Percentiles rank a stretch among this genome's conserved stretches.
Conservation (phyloP, 169 alveolate species). For the Plasmodium berghei region DNA sequence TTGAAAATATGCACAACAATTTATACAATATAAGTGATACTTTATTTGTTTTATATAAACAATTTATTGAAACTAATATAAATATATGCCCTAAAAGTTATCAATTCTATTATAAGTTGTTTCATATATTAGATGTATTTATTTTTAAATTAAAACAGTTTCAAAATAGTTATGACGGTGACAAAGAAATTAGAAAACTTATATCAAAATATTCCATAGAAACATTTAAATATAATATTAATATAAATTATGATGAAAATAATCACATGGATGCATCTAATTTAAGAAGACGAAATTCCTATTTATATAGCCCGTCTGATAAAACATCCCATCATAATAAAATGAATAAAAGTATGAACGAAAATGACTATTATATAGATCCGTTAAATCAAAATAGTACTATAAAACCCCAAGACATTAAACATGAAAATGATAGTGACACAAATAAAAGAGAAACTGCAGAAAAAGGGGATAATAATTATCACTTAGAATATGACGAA, state of each 20-base stretch:
- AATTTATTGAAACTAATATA: conserved; percentile 56
- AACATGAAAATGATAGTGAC: not conserved
- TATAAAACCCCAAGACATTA: not conserved
- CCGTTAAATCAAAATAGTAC: not conserved
- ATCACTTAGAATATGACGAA: conserved; percentile 1
- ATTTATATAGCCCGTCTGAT: not conserved
- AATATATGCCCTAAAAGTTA: conserved; percentile 48
- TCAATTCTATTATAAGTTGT: conserved; percentile 51
- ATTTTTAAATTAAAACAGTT: conserved; percentile 47
- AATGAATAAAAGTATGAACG: not conserved
- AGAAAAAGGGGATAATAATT: not conserved
- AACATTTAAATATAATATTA: not conserved
- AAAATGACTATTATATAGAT: not conserved
- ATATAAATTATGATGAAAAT: not conserved
- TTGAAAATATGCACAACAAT: conserved; percentile 63
- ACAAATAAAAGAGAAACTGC: not conserved
- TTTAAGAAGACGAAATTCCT: not conserved
- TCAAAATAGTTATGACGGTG: conserved; percentile 37
- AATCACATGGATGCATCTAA: not conserved
- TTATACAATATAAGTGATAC: conserved; percentile 43
- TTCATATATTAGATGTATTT: conserved; percentile 42
- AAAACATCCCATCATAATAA: not conserved
- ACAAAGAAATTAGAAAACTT: conserved; percentile 15
- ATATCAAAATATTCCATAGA: conserved; percentile 24
- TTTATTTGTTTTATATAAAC: conserved; percentile 22